Evolutionary conservation across 331 rosid species (phyloP), one percentile per base, ranked within the genome.

Genomic region (Phaseolus coccineus): DNA sequence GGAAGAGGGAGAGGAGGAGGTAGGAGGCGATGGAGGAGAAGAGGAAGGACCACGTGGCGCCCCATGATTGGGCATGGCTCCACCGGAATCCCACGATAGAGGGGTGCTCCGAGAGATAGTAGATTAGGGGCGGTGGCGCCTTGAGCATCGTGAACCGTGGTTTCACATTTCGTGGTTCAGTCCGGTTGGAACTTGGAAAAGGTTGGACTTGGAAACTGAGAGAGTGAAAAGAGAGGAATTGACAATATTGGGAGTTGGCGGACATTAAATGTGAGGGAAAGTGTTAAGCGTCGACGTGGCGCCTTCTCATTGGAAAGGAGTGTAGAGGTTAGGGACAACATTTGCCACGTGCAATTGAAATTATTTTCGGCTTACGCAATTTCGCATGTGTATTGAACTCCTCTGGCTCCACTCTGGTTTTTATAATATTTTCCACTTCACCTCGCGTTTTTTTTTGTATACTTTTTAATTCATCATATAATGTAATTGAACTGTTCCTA

Each of bases 1-100:
- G 86, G 71, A 87, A 30, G 78, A 85, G 52, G 1, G 94, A 87
- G 74, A 89, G 56, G 73, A 86, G 44, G 69, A 94, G 80, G 81
- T 92, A 94, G 31, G 71, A 10, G 74, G 82, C 66, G 35, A 94
- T 84, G 42, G 98, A 81, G 77, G 86, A 65, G 89, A 94, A 83
- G 86, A 94, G 98, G 87, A 94, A 94, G 0, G 93, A 88, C 98
- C 98, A 94, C 8, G 98, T 92, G 70, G 97, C 91, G 12, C 97
- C 97, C 94, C 94, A 94, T 16, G 93, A 92, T 24, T 92, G 93
- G 67, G 87, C 39, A 57, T 90, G 93, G 73, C 88, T 89, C 98
- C 98, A 94, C 0, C 96, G 91, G 93, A 92, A 94, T 0, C 85
- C 83, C 27, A 92, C 88, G 55, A 94, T 88, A 1, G 89, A 30